Base-by-base conservation (phyloP, 352 stramenopile species). In the Phytophthora fragariae region DNA sequence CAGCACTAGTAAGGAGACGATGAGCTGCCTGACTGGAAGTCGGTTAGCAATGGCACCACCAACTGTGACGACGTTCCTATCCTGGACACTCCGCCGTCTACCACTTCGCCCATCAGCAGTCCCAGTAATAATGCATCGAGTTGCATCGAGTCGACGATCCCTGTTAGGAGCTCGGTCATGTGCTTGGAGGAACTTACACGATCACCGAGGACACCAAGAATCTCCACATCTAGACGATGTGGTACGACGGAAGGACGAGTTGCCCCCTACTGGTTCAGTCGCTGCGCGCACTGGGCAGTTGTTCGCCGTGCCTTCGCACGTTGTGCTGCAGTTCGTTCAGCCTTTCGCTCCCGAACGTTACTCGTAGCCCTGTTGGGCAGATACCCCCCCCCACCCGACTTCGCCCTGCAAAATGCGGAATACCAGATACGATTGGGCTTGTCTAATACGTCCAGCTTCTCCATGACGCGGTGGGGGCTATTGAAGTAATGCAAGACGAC, bases 141-240 rank as follows among this genome's bases (percentile, higher is more conserved):
- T 14, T 67, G 49, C 19, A 60, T 61, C 29, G 68, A 70, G 35
- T 80, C 82, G 46, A 68, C 75, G 7, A 70, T 67, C 24, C 65
- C 58, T 39, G 53, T 62, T 3, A 74, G 59, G 12, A 68, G 60
- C 29, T 83, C 82, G 19, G 53, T 62, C 9, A 65, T 64, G 61
- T n/a, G n/a, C 35, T 74, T 88, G 27, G 77, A 89, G 19, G 75
- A 86, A 47, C 79, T 91, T 88, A 86, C 70, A 79, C 83, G 46
- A 91, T 91, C 73, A 83, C 70, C 3, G 83, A 90, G 55, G 79
- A 89, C 75, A 61, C 62, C 14, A 80, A 88, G 60, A 57, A 77
- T 33, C 39, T 71, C 19, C 76, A 74, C 55, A 37, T 64, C 24
- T 77, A 68, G 57, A 68, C 10, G 31, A 60, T 27, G 57, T 59